Base-by-base conservation (phyloP, 2,329 filamentous ascomycete species). In the Furcasterigmium furcatum region DNA sequence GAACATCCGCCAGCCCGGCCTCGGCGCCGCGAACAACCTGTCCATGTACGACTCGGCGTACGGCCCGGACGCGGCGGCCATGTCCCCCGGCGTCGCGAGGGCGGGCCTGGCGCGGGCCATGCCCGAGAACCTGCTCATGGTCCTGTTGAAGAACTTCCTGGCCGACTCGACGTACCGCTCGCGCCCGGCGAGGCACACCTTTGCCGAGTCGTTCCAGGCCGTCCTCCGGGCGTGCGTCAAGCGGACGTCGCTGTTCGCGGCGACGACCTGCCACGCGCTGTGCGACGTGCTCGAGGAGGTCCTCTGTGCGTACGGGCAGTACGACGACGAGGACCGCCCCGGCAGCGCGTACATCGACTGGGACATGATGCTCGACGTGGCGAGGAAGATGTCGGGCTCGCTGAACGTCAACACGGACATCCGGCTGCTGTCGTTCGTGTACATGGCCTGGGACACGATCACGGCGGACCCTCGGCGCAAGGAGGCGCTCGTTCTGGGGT, bases 341-440 rank as follows among this genome's bases (percentile, higher is more conserved):
- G 55, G 55, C 10, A 60, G 62, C 51, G 55, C 76, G 19, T 76
- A 85, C 42, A 65, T 91, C 34, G 82, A 92, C 62, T 95, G 89
- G 86, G 63, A 76, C 0, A 96, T 96, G 62, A 96, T 91, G 91
- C 72, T 94, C 34, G 78, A 84, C 1, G 89, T 92, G 5, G 91
- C 82, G 65, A 82, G 80, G 63, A 80, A 82, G 60, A 91, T 96
- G 72, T 76, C 91, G 57, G 76, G 84, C 49, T 94, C 89, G 46
- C 82, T 92, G 55, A 95, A 95, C 64, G 91, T 88, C 32, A 88
- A 95, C 73, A 94, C 90, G 0, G 91, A 96, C 64, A 87, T 96
- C 51, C 83, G 91, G 42, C 75, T 95, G 16, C 82, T 94, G 51
- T 84, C 90, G 4, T 88, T 96, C 58, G 66, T 96, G 41, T 96